Base-by-base conservation (phyloP, 371 early-diverging fungal genomes). In the Dichotomocladium elegans region DNA sequence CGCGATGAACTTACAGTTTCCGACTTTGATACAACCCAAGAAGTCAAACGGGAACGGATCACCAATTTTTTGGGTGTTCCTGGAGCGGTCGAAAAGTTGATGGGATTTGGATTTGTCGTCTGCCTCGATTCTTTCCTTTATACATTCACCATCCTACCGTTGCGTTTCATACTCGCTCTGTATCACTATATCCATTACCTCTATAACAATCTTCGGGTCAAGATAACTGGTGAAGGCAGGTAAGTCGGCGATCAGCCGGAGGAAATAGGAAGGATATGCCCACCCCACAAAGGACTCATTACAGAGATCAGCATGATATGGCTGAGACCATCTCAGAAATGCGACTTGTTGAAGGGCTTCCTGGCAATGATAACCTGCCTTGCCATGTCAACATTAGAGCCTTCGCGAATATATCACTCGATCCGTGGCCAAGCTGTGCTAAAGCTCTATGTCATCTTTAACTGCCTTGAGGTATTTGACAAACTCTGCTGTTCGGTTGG, bases 381-480 rank as follows among this genome's bases (percentile, higher is more conserved):
- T 14, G 62, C 85, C 29, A 77, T 98, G 55, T 83, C 82, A 42
- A 77, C 77, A 15, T 71, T 96, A 22, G 96, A 98, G 61, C 84
- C 94, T 8, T 90, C 94, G 4, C 78, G 88, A 52, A 74, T 96
- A 41, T 98, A 99, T 70, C 98, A 98, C 72, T 80, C 88, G 9
- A 91, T 99, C 30, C 87, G 98, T 5, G 97, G 94, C 4, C 99
- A 99, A 70, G 86, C 93, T 29, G 84, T 92, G 7, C 84, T 99
- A 63, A 98, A 98, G 71, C 82, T 99, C 17, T 98, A 98, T 57
- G 95, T 98, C 22, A 92, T 99, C 11, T 98, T 93, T 63, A 98
- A 96, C 60, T 86, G 90, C 17, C 70, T 98, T 34, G 98, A 99
- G 83, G 91, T 92, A 29, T 86, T 90, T 55, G 98, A 99, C 69